Percentiles rank a stretch among this genome's conserved stretches.
phyloP scores from a whole-genome alignment of 2,329 filamentous ascomycete genomes.

The Diaporthe citri region DNA sequence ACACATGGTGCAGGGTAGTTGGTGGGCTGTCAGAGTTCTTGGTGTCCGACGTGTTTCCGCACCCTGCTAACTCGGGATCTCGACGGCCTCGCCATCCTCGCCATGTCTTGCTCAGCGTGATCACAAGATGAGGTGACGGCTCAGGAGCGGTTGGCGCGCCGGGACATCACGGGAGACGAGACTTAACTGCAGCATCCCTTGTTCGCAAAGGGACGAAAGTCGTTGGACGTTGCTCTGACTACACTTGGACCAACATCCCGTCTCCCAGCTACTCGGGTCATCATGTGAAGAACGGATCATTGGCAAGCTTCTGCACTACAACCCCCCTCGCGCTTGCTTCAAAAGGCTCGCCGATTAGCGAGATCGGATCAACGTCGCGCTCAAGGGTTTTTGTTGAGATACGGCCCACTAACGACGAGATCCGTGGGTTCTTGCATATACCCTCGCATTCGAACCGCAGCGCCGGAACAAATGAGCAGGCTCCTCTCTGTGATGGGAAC shows the following conservation, averaged over 20 bases:
- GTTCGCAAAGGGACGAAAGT: slow-evolving; percentile 1
- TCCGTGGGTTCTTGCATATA: slow-evolving; percentile 32
- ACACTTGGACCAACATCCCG: neutral
- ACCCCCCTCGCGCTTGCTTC: neutral
- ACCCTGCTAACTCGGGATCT: neutral
- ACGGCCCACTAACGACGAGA: slow-evolving; percentile 28
- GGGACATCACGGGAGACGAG: neutral
- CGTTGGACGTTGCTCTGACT: neutral
- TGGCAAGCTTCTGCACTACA: slow-evolving; percentile 2
- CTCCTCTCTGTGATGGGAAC: slow-evolving; percentile 11
- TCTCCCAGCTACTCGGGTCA: slow-evolving; percentile 23
- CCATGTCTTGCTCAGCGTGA: slow-evolving; percentile 1
- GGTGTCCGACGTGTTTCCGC: neutral
- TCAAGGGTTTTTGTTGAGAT: slow-evolving; percentile 36
- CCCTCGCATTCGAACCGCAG: slow-evolving; percentile 35
- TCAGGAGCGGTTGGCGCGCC: neutral
- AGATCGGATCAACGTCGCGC: slow-evolving; percentile 26
- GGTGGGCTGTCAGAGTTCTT: neutral
- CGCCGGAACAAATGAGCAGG: slow-evolving; percentile 31
- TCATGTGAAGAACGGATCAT: neutral
- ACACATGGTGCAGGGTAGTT: neutral
- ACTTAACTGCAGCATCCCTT: slow-evolving; percentile 17
- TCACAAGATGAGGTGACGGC: neutral
- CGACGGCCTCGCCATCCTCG: neutral
- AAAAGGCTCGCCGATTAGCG: slow-evolving; percentile 25